These are phyloP conservation scores for Sordariomycetes sp. DNA, from an alignment of 2,329 filamentous ascomycete genomes.

Conservation along the genomic window DNA sequence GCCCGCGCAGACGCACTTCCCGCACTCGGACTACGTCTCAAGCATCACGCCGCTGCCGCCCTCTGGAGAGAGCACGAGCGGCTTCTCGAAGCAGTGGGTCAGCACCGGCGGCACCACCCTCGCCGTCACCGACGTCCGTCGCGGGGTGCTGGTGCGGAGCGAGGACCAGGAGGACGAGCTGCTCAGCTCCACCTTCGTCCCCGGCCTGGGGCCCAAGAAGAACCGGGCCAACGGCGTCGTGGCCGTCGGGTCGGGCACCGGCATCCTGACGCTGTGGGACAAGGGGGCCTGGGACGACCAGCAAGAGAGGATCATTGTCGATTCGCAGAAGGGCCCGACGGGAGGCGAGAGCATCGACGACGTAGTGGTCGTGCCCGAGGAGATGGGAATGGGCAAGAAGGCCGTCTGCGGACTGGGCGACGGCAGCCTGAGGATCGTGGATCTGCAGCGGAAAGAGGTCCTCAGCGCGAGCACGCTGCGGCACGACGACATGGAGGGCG, in stretches of 20 bases:
- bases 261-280: constrained; percentile 89
- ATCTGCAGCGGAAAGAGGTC: constrained; percentile 66
- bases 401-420: constrained; percentile 76
- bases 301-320: constrained; percentile 77
- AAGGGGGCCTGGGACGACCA: constrained; percentile 92
- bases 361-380: constrained; percentile 63
- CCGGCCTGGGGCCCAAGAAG: constrained; percentile 61
- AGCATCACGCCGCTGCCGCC: constrained; percentile 78
- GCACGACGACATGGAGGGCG: constrained; percentile 83
- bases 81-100: constrained; percentile 90
- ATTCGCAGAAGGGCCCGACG: constrained; percentile 28
- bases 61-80: constrained; percentile 71
- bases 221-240: constrained; percentile 63
- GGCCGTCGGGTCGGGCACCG: constrained; percentile 66
- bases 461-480: constrained; percentile 48
- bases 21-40: constrained; percentile 89
- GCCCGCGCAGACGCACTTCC: constrained; percentile 72
- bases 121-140: constrained; percentile 78
- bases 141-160: constrained; percentile 78
- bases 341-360: constrained; percentile 73
- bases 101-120: constrained; percentile 88
- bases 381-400: constrained; percentile 60
- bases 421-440: constrained; percentile 68
- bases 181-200: constrained; percentile 70
- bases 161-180: constrained; percentile 95